Evolutionary conservation across 2,329 filamentous ascomycete genomes (phyloP).

Genomic region (Didymella pomorum): DNA sequence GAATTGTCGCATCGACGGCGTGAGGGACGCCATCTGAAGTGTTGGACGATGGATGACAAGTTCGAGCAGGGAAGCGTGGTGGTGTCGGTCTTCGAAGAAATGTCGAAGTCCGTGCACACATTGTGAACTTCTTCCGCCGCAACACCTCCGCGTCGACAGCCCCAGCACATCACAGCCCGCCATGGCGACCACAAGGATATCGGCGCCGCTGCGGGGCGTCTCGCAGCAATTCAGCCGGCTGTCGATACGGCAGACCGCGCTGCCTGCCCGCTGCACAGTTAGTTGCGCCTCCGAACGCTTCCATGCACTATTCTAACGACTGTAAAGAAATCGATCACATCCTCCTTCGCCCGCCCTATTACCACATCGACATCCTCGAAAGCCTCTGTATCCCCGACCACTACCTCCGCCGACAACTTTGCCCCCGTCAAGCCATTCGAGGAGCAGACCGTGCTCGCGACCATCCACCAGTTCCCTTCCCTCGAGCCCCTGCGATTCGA

Average conservation of each 20-base stretch:
- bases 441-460: slow-evolving; percentile 72
- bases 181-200: slow-evolving; percentile 54
- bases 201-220: slow-evolving; percentile 49
- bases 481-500: slow-evolving; percentile 84
- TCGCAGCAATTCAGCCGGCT: slow-evolving; percentile 41
- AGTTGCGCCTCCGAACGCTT: slow-evolving; percentile 50
- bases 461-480: slow-evolving; percentile 87
- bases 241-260: slow-evolving; percentile 41
- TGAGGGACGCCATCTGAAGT: slow-evolving; percentile 45
- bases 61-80: slow-evolving; percentile 25
- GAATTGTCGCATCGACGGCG: slow-evolving; percentile 46
- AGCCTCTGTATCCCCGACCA: slow-evolving; percentile 59
- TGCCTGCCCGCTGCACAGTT: slow-evolving; percentile 59
- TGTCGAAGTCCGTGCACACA: slow-evolving; percentile 11
- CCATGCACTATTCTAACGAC: slow-evolving; percentile 42
- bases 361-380: slow-evolving; percentile 57
- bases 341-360: slow-evolving; percentile 41
- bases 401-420: slow-evolving; percentile 52
- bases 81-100: slow-evolving; percentile 28
- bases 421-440: slow-evolving; percentile 44
- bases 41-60: slow-evolving; percentile 22
- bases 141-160: slow-evolving; percentile 37
- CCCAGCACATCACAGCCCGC: slow-evolving; percentile 34
- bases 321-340: slow-evolving; percentile 36
- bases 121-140: slow-evolving; percentile 15